Evolutionary conservation across 1,139 yeast genomes (phyloP).

Genomic region (Yamadazyma pseudoaaseri): DNA sequence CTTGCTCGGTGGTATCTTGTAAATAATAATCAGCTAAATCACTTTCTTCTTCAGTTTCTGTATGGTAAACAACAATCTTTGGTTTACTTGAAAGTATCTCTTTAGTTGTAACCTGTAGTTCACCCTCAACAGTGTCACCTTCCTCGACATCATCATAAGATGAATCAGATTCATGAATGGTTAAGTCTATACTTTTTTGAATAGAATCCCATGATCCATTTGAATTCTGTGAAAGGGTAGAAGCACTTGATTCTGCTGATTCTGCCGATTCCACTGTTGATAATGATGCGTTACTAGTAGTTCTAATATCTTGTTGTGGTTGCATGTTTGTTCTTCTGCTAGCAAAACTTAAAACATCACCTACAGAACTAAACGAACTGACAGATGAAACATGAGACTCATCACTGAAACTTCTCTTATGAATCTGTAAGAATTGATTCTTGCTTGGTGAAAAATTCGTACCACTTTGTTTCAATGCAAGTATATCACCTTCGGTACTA

Average conservation of each 20-base stretch:
- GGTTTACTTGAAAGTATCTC: background rate
- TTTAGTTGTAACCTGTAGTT: no score
- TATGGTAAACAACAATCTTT: background rate
- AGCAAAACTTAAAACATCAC: slow-evolving; percentile 27
- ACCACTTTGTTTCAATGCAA: slow-evolving; percentile 5
- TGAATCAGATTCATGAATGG: slow-evolving; percentile 15
- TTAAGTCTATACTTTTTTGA: slow-evolving; percentile 33
- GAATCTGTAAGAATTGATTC: slow-evolving; percentile 17
- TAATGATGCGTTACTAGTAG: slow-evolving; percentile 7
- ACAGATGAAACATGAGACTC: slow-evolving; percentile 40
- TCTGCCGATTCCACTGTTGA: slow-evolving; percentile 7
- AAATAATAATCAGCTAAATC: slow-evolving; percentile 13
- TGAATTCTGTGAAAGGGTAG: slow-evolving; percentile 11
- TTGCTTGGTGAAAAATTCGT: slow-evolving; percentile 12
- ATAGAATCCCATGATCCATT: slow-evolving; percentile 34
- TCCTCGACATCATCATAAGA: slow-evolving; percentile 8
- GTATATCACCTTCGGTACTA: slow-evolving; percentile 15
- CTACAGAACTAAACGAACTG: slow-evolving; percentile 38
- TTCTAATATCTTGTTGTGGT: slow-evolving; percentile 3
- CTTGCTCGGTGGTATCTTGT: slow-evolving; percentile 4
- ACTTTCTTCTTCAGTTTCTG: slow-evolving; percentile 8
- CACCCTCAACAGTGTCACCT: slow-evolving; percentile 2
- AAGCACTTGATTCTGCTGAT: slow-evolving; percentile 4
- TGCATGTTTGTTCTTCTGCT: slow-evolving; percentile 7
- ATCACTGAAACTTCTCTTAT: slow-evolving; percentile 36